These are phyloP conservation scores for Caloboletus firmus DNA, from an alignment of 1,284 basidiomycete genomes.

Conservation along the genomic window DNA sequence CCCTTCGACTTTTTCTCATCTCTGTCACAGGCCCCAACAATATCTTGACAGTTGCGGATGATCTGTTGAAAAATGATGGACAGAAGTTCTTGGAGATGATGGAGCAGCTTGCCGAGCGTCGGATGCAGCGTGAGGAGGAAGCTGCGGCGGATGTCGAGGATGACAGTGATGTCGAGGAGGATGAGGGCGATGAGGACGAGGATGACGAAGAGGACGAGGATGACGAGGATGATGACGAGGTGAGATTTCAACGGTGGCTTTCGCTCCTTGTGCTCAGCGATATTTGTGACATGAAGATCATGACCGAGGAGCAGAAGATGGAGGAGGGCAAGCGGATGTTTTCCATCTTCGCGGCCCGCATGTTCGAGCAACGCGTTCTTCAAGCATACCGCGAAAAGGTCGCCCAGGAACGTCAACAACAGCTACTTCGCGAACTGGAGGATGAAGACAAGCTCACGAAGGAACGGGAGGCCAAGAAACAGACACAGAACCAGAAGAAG, in stretches of 20 bases:
- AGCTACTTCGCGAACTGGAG: slow-evolving; percentile 85
- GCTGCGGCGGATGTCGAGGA: slow-evolving; percentile 73
- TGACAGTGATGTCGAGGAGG: slow-evolving; percentile 53
- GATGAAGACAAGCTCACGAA: slow-evolving; percentile 81
- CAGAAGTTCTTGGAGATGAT: slow-evolving; percentile 99
- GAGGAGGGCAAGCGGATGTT: slow-evolving; percentile 99
- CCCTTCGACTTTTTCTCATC: slow-evolving; percentile 9
- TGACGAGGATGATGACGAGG: slow-evolving; percentile 52
- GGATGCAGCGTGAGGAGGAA: slow-evolving; percentile 91
- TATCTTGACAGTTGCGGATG: slow-evolving; percentile 98
- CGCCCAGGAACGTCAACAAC: slow-evolving; percentile 87
- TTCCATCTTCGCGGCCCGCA: slow-evolving; percentile 98
- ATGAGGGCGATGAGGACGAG: slow-evolving; percentile 51
- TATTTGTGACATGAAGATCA: slow-evolving; percentile 43
- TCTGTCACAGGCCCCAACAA: slow-evolving; percentile 63
- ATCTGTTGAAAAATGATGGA: slow-evolving; percentile 96
- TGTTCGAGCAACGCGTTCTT: slow-evolving; percentile 98
- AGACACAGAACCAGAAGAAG: slow-evolving; percentile 97
- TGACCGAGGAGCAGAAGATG: slow-evolving; percentile 92
- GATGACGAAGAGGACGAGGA: slow-evolving; percentile 48
- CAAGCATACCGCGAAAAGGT: slow-evolving; percentile 90
- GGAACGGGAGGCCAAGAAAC: slow-evolving; percentile 91
- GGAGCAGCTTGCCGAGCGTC: slow-evolving; percentile 95
- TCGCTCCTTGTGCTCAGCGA: slow-evolving; percentile 11
- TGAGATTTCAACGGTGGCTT: slow-evolving; percentile 26